Base-by-base conservation (phyloP, 2,329 filamentous ascomycete genomes). In the Metarhizium sp. region DNA sequence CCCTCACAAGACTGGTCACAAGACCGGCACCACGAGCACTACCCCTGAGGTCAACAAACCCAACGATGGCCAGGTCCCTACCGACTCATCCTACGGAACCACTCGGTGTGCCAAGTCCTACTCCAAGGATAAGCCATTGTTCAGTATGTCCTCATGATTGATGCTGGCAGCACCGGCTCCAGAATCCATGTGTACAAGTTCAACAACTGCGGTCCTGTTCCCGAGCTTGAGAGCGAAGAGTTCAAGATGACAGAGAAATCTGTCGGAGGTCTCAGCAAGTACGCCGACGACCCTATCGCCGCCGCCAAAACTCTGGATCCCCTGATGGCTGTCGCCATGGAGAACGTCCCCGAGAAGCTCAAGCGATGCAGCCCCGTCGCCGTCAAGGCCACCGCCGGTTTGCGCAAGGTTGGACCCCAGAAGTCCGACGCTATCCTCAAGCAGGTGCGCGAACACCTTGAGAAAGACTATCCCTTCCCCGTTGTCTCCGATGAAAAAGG, bases 161-260 rank as follows among this genome's bases (percentile, higher is more conserved):
- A 99, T 73, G 94, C 94, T 50, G 94, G 94, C 64, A 97, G 92
- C 77, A 97, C 94, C 54, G 94, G 94, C 58, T 97, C 94, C 58
- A 88, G 94, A 64, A 96, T 99, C 69, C 95, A 99, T 76, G 91
- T 97, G 57, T 99, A 96, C 80, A 89, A 91, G 69, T 99, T 97
- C 82, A 97, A 97, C 79, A 97, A 97, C 77, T 99, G 92, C 75
- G 94, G 92, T 13, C 75, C 90, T 7, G 92, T 92, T n/a, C 94
- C 94, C 30, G 92, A 96, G 74, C 82, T 99, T 52, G 94, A 99
- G 74, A 78, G 85, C 67, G 94, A 99, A 69, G 81, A 89, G 57
- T 99, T 99, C 73, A 86, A 92, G 77, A 91, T 92, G 87, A 97
- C 92, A 11, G 85, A 89, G 69, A 92, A 90, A 80, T 85, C 81